Conservation (phyloP, 345 rosid genomes). For the Ceriops decandra region DNA sequence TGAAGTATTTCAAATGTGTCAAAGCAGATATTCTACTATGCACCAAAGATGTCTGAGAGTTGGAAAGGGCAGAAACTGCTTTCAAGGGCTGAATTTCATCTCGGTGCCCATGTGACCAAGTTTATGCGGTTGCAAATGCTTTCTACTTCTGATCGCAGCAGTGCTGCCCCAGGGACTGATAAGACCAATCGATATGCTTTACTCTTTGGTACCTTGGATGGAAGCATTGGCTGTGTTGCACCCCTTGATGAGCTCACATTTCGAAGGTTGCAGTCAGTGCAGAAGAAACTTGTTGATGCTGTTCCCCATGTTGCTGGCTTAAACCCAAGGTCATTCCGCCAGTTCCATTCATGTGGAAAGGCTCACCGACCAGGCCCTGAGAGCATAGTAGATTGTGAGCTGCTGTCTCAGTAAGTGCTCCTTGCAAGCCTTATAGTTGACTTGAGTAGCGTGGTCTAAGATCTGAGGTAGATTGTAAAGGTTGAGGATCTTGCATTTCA, state of each 20-base stretch:
- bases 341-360: constrained; percentile 70
- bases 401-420: constrained; percentile 77
- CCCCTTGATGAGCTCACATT: constrained; percentile 93
- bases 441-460: not conserved
- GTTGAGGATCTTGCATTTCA: not conserved
- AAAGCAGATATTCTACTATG: constrained; percentile 81
- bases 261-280: constrained; percentile 88
- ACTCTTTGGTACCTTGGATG: constrained; percentile 88
- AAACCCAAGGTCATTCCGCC: constrained; percentile 91
- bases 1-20: not conserved
- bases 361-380: constrained; percentile 96
- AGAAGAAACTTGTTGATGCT: constrained; percentile 82
- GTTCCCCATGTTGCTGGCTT: constrained; percentile 93
- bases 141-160: constrained; percentile 47
- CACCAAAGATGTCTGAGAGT: constrained; percentile 94
- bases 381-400: constrained; percentile 88
- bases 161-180: constrained; percentile 56
- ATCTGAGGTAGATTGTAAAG: not conserved
- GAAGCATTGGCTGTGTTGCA: constrained; percentile 88
- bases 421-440: not conserved
- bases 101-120: constrained; percentile 82
- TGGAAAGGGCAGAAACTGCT: constrained; percentile 99
- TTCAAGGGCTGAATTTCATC: constrained; percentile 90
- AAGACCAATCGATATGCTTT: constrained; percentile 88
- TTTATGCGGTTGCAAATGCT: constrained; percentile 93